Base-by-base conservation (phyloP, 352 stramenopile species). In the Phytopythium delawarense region DNA sequence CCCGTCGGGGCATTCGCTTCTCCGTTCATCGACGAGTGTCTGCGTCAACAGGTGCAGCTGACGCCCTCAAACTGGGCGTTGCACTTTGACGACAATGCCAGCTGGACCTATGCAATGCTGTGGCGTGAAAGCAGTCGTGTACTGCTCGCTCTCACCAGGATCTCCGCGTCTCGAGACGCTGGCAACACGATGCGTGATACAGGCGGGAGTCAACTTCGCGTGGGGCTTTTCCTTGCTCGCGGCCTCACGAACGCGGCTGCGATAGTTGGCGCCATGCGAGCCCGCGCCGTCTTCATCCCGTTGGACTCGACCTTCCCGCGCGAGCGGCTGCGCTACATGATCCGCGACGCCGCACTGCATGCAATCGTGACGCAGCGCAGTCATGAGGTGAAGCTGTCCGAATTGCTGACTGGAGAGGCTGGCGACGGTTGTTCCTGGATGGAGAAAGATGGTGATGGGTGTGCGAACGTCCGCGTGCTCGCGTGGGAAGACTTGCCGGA, bases 281-380 rank as follows among this genome's bases (percentile, higher is more conserved):
- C 62, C 9, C 58, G 67, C 11, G 73, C 66, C 7, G 68, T 75
- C 6, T 84, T 87, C 56, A 71, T 84, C 5, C 73, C 78, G 2
- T 62, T 85, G 21, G 79, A 86, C 48, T 65, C 69, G 13, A 70
- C 72, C 32, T 88, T 83, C 35, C 76, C 76, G n/a, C 39, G 58
- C 28, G 69, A 80, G 16, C 76, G 79, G 6, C 65, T 88, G 30
- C 58, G 71, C 16, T 86, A 80, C 37, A 86, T 86, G 74, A 67
- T 78, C 20, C 51, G 45, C 20, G 74, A 88, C 53, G 76, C 72
- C 16, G 45, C 57, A 13, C 58, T 78, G 23, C 70, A 82, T 50
- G 59, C 77, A 9, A 68, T 87, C 25, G 71, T 87, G 46, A 77
- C 74, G 1, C 67, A 80, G 28, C 58, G 40, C 25, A 74, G 76